phyloP scores from a whole-genome alignment of 2,329 filamentous ascomycete genomes.

The Trichoderma aggressivum region DNA sequence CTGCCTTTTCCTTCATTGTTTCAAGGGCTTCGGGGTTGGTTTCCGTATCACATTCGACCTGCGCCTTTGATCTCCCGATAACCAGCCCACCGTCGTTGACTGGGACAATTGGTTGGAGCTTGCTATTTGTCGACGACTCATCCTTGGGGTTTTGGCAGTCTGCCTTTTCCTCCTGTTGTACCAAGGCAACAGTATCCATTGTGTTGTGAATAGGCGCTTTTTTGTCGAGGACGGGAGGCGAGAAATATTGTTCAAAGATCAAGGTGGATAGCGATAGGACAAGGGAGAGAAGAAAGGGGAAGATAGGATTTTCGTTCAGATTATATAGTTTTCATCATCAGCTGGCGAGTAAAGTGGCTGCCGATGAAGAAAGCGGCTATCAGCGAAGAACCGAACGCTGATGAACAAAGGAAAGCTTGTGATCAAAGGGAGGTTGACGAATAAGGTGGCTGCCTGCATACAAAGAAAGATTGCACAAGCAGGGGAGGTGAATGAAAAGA shows the following conservation, averaged over 20 bases:
- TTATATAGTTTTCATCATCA: neutral
- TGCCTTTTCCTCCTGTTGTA: neutral
- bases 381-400: too few species aligned
- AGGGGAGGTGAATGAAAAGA: neutral
- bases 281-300: neutral
- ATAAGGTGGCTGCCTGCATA: neutral
- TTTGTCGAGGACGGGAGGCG: neutral
- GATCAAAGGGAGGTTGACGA: neutral
- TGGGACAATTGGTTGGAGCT: neutral
- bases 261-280: neutral
- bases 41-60: too few species aligned
- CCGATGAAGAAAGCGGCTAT: too few species aligned
- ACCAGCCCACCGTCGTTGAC: neutral
- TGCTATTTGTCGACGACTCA: neutral
- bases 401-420: neutral
- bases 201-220: neutral
- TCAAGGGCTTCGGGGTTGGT: too few species aligned
- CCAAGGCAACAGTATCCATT: neutral
- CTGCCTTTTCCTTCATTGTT: neutral
- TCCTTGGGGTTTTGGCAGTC: neutral
- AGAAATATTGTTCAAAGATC: neutral
- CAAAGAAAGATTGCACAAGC: neutral
- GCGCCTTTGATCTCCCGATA: neutral
- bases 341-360: neutral
- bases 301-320: neutral